Percentiles rank a stretch among this genome's conserved stretches.
Evolutionary conservation across 2,329 filamentous ascomycete species (phyloP).

Genomic region (Amesomyces nigricolor): DNA sequence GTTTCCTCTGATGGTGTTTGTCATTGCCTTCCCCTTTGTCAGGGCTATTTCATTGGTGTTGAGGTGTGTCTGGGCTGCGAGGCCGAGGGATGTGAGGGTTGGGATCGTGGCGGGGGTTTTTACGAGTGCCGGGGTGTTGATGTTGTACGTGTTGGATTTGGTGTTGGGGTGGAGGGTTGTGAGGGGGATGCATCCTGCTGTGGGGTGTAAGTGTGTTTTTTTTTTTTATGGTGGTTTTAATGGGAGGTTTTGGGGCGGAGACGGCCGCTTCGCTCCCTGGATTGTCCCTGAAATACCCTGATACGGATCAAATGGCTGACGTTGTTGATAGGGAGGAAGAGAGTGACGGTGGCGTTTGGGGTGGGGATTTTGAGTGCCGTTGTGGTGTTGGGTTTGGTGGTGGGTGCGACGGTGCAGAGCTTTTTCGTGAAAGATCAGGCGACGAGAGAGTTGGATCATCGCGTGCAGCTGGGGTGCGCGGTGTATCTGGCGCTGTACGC

Average conservation of each 20-base stretch:
- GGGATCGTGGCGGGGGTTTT: slow-evolving; percentile 62
- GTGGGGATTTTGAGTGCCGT: slow-evolving; percentile 48
- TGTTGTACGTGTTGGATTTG: slow-evolving; percentile 74
- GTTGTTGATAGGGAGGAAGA: slow-evolving; percentile 57
- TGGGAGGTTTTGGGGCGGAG: too few species aligned
- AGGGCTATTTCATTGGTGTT: slow-evolving; percentile 47
- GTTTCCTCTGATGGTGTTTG: slow-evolving; percentile 53
- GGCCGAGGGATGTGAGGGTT: slow-evolving; percentile 36
- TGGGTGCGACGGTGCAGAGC: slow-evolving; percentile 53
- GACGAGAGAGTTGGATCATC: slow-evolving; percentile 48
- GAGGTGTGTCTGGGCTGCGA: slow-evolving; percentile 48
- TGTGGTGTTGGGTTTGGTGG: slow-evolving; percentile 27
- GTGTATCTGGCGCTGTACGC: slow-evolving; percentile 60
- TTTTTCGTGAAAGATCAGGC: slow-evolving; percentile 58
- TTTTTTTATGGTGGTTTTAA: too few species aligned
- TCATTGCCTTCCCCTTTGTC: slow-evolving; percentile 46
- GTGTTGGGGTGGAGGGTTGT: slow-evolving; percentile 71
- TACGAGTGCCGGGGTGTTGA: slow-evolving; percentile 64
- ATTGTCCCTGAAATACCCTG: too few species aligned
- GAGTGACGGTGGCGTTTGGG: slow-evolving; percentile 48
- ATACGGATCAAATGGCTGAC: slow-evolving; percentile 30
- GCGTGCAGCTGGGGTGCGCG: slow-evolving; percentile 57
- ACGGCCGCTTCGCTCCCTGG: too few species aligned
- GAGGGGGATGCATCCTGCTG: slow-evolving; percentile 61
- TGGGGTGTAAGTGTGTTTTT: too few species aligned